These are phyloP conservation scores for Aspergillus sp. DNA, from an alignment of 2,329 filamentous ascomycete species.

Conservation along the genomic window DNA sequence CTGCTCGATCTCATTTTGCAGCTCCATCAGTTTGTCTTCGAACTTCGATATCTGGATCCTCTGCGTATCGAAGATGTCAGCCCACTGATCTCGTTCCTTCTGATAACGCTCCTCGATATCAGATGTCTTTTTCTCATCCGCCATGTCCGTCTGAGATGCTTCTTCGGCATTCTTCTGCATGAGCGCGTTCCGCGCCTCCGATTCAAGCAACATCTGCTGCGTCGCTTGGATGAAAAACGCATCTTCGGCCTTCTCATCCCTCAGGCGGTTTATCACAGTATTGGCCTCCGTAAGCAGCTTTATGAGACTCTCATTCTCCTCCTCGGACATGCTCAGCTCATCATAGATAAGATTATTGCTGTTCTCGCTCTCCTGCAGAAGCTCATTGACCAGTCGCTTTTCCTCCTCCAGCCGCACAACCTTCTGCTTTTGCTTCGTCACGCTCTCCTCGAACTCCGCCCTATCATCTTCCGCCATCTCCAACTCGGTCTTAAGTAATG, in stretches of 20 bases:
- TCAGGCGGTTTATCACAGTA: neutral
- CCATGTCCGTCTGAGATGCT: neutral
- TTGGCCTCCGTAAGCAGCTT: neutral
- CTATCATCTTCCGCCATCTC: neutral
- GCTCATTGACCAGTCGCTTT: neutral
- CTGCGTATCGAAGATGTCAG: neutral
- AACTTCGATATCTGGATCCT: neutral
- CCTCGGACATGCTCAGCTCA: neutral
- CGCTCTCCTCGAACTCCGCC: neutral
- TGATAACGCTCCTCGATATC: neutral
- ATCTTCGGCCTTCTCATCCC: neutral
- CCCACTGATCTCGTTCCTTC: neutral
- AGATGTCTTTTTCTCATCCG: neutral
- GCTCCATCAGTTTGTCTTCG: neutral
- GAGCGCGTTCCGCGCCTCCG: neutral
- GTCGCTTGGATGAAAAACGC: neutral
- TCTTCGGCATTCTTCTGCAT: neutral
- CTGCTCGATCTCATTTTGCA: neutral
- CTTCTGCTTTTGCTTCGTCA: neutral
- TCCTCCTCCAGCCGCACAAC: neutral
- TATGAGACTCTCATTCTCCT: neutral
- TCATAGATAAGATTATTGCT: neutral
- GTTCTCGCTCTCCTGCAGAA: neutral
- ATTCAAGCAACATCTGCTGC: neutral
- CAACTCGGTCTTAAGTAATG: neutral